A percentile compares a stretch with the other conserved stretches of the same genome.
phyloP scores from a whole-genome alignment of 306 rosid species.

The Delonix regia region DNA sequence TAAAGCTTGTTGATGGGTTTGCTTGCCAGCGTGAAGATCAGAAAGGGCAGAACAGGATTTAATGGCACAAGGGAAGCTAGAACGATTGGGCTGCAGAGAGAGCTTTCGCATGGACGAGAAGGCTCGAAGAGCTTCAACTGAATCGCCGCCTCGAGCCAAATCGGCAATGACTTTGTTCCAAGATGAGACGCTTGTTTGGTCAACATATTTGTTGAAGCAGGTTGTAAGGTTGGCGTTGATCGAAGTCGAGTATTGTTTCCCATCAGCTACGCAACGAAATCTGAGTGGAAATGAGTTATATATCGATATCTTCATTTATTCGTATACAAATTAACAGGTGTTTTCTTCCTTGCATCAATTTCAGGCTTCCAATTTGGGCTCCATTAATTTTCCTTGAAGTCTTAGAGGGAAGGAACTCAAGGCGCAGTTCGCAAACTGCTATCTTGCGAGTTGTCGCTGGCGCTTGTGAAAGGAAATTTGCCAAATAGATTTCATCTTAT shows the following conservation, averaged over 20 bases:
- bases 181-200: conserved; percentile 60
- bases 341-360: neutral
- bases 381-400: neutral
- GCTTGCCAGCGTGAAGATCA: conserved; percentile 69
- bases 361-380: neutral
- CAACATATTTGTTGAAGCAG: conserved; percentile 76
- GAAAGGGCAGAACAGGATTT: conserved; percentile 78
- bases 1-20: conserved; percentile 79
- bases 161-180: conserved; percentile 87
- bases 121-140: conserved; percentile 75
- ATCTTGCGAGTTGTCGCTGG: no score
- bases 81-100: conserved; percentile 65
- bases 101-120: conserved; percentile 81
- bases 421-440: neutral
- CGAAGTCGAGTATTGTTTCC: conserved; percentile 42
- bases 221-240: conserved; percentile 50
- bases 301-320: conserved; percentile 10
- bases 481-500: neutral
- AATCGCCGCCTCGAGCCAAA: conserved; percentile 77
- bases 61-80: conserved; percentile 78
- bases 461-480: neutral
- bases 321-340: neutral
- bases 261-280: conserved; percentile 1
- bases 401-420: no score
- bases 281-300: neutral